A percentile compares a stretch with the other conserved stretches of the same genome.
Conservation (phyloP, 1,284 basidiomycete species). For the Fomitopsis palustris region DNA sequence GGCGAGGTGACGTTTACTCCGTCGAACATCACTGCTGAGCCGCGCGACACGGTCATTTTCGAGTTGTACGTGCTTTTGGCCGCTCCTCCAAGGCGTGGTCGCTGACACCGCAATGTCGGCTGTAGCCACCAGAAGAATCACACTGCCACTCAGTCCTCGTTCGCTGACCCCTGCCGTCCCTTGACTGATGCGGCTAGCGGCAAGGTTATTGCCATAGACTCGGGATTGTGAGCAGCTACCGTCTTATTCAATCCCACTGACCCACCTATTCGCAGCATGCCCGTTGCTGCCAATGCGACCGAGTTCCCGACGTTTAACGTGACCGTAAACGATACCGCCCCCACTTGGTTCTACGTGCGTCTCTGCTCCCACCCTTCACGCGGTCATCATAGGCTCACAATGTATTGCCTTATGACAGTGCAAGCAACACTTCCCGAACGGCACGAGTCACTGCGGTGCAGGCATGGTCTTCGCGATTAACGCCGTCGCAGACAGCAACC, state of each 20-base stretch:
- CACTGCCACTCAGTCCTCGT: constrained; percentile 66
- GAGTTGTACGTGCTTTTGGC: constrained; percentile 44
- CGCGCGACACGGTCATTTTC: constrained; percentile 51
- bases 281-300: constrained; percentile 42
- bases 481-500: constrained; percentile 33
- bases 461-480: constrained; percentile 46
- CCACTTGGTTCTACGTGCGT: constrained; percentile 36
- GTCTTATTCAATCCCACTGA: background rate
- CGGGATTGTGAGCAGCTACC: constrained; percentile 47
- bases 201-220: constrained; percentile 47
- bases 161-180: constrained; percentile 53
- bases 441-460: constrained; percentile 34
- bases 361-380: background rate
- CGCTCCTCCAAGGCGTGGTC: background rate
- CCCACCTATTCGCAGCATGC: constrained; percentile 34
- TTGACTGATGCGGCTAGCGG: constrained; percentile 35
- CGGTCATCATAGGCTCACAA: constrained; percentile 1
- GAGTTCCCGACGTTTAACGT: constrained; percentile 50
- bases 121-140: constrained; percentile 58
- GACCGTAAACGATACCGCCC: constrained; percentile 52
- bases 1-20: constrained; percentile 49
- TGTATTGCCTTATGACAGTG: constrained; percentile 24
- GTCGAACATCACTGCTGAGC: constrained; percentile 42
- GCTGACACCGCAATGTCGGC: constrained; percentile 4
- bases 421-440: constrained; percentile 29